Evolutionary conservation across 148 eudicot genomes (phyloP).

Genomic region (Diospyros lotus): DNA sequence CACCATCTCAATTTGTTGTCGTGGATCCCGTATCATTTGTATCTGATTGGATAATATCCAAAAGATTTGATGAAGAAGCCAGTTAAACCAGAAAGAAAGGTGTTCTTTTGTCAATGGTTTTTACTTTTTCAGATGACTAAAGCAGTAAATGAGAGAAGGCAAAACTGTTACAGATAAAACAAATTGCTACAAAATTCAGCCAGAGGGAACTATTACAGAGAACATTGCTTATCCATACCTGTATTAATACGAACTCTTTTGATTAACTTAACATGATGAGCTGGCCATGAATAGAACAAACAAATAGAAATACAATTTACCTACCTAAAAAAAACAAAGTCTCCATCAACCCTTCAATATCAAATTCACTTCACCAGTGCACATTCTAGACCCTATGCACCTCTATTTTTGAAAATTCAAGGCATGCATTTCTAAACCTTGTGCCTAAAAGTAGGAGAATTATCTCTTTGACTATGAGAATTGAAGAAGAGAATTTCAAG

Average conservation of each 20-base stretch:
- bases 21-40: slow-evolving; percentile 67
- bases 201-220: neutral
- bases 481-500: too few species aligned
- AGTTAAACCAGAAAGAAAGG: neutral
- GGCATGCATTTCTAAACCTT: too few species aligned
- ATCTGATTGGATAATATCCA: slow-evolving; percentile 35
- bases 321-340: neutral
- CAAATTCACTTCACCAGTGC: too few species aligned
- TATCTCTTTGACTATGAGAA: too few species aligned
- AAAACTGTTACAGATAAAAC: neutral
- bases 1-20: slow-evolving; percentile 74
- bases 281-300: too few species aligned
- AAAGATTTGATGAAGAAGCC: slow-evolving; percentile 2
- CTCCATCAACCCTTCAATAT: too few species aligned
- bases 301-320: neutral
- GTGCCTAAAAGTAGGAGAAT: too few species aligned
- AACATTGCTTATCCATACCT: neutral
- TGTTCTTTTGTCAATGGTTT: neutral
- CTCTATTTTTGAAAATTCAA: too few species aligned
- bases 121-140: neutral
- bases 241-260: neutral
- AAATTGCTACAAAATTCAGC: neutral
- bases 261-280: neutral
- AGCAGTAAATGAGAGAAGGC: neutral
- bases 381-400: too few species aligned